Percentiles rank a stretch among this genome's conserved stretches.
Evolutionary conservation across 2,329 filamentous ascomycete genomes (phyloP).

Genomic region (Hypoxylon sp.): DNA sequence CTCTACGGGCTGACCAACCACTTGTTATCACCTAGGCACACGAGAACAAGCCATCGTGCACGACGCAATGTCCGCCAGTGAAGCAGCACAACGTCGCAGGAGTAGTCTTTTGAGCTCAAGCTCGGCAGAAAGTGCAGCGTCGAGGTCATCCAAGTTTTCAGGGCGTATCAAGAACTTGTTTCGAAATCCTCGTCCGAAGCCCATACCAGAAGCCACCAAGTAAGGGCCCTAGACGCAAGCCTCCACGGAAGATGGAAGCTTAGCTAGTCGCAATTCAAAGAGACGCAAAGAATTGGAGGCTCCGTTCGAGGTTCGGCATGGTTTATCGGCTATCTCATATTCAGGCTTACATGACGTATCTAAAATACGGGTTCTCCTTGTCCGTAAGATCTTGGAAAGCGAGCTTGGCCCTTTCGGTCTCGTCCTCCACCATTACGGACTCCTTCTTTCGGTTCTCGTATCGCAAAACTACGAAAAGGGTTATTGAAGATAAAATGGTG

Average conservation of each 20-base stretch:
- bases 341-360: slow-evolving; percentile 64
- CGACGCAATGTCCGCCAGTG: slow-evolving; percentile 34
- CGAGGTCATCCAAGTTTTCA: slow-evolving; percentile 44
- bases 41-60: slow-evolving; percentile 46
- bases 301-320: not conserved
- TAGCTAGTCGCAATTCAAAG: not conserved
- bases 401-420: slow-evolving; percentile 72
- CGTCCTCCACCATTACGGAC: slow-evolving; percentile 62
- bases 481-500: slow-evolving; percentile 69
- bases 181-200: slow-evolving; percentile 19
- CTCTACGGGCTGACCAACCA: slow-evolving; percentile 1
- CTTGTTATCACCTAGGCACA: slow-evolving; percentile 38
- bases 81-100: slow-evolving; percentile 41
- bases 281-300: not conserved
- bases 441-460: slow-evolving; percentile 69
- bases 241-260: not conserved
- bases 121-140: slow-evolving; percentile 17
- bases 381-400: slow-evolving; percentile 79
- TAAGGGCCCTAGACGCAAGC: not conserved
- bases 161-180: slow-evolving; percentile 44
- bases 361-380: slow-evolving; percentile 75
- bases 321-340: slow-evolving; percentile 3
- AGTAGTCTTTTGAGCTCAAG: slow-evolving; percentile 37
- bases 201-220: slow-evolving; percentile 26
- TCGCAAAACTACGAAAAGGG: slow-evolving; percentile 70